A percentile compares a stretch with the other conserved stretches of the same genome.
These are phyloP conservation scores for Boletus tylopilopsis DNA, from an alignment of 768 basidiomycete species.

Conservation along the genomic window DNA sequence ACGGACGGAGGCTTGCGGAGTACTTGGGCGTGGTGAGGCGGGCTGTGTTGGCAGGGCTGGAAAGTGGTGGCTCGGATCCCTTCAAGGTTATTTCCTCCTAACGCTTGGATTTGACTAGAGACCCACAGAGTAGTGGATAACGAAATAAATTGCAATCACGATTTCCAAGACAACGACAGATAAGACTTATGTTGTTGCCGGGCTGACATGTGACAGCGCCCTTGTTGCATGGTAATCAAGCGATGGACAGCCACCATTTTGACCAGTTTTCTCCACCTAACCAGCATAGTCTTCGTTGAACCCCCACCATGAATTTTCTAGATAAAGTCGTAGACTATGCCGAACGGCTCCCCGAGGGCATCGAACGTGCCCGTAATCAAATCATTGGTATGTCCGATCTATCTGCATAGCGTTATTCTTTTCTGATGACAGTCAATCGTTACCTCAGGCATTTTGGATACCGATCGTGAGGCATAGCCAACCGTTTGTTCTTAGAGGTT, in stretches of 20 bases:
- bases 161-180: neutral
- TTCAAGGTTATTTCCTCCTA: slow-evolving; percentile 44
- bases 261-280: no score
- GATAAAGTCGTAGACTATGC: slow-evolving; percentile 35
- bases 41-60: slow-evolving; percentile 68
- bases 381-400: slow-evolving; percentile 30
- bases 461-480: slow-evolving; percentile 28
- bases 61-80: slow-evolving; percentile 74
- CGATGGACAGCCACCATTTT: neutral
- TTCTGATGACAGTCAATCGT: slow-evolving; percentile 1
- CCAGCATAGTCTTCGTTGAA: neutral
- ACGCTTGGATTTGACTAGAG: slow-evolving; percentile 3
- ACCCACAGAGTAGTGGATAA: neutral
- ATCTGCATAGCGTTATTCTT: neutral
- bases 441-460: slow-evolving; percentile 31
- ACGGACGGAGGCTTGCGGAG: slow-evolving; percentile 59
- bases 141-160: neutral
- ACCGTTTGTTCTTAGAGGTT: neutral
- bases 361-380: slow-evolving; percentile 35
- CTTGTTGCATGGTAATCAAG: neutral
- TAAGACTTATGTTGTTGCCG: neutral
- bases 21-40: slow-evolving; percentile 74
- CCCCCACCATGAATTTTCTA: slow-evolving; percentile 38
- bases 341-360: slow-evolving; percentile 36
- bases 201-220: slow-evolving; percentile 4